Evolutionary conservation across 495 filamentous ascomycete genomes (phyloP).

Genomic region (Delitschia confertaspora): DNA sequence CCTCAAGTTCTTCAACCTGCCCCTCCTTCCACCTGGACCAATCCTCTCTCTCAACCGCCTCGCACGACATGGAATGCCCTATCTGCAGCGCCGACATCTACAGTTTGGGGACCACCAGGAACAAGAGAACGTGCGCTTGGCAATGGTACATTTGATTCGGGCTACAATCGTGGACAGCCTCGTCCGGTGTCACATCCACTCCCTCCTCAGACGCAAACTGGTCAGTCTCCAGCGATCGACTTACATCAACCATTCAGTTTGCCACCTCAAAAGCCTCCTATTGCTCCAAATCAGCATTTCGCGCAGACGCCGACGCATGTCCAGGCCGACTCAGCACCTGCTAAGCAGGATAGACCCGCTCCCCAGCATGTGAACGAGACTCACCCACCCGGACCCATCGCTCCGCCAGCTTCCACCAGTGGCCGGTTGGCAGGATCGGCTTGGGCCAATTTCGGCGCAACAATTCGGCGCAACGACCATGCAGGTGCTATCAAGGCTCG

Average conservation of each 20-base stretch:
- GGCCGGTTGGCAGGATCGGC: too few species aligned
- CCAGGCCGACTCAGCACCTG: conserved; percentile 13
- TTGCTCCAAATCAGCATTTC: conserved; percentile 7
- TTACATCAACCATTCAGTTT: conserved; percentile 5
- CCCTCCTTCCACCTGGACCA: conserved; percentile 6
- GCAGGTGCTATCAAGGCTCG: conserved; percentile 3
- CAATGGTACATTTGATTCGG: conserved; percentile 36
- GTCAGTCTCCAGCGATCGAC: conserved; percentile 5
- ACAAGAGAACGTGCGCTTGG: conserved; percentile 30
- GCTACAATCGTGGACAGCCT: conserved; percentile 22
- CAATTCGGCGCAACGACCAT: conserved; percentile 15
- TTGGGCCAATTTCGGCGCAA: conserved; percentile 14
- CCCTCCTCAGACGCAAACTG: conserved; percentile 13
- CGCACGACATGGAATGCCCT: conserved; percentile 1
- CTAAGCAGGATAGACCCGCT: conserved; percentile 13
- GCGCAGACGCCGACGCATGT: conserved; percentile 14
- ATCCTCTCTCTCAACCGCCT: conserved; percentile 15
- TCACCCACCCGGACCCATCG: conserved; percentile 29
- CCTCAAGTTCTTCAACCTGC: conserved; percentile 1
- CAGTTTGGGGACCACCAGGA: conserved; percentile 36
- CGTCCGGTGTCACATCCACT: conserved; percentile 16
- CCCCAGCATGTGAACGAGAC: too few species aligned
- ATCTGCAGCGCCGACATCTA: conserved; percentile 12
- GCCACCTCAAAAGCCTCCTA: conserved; percentile 5
- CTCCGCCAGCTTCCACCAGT: conserved; percentile 27